Evolutionary conservation across 2,329 filamentous ascomycete species (phyloP).

Genomic region (Phyllosticta capitalensis): DNA sequence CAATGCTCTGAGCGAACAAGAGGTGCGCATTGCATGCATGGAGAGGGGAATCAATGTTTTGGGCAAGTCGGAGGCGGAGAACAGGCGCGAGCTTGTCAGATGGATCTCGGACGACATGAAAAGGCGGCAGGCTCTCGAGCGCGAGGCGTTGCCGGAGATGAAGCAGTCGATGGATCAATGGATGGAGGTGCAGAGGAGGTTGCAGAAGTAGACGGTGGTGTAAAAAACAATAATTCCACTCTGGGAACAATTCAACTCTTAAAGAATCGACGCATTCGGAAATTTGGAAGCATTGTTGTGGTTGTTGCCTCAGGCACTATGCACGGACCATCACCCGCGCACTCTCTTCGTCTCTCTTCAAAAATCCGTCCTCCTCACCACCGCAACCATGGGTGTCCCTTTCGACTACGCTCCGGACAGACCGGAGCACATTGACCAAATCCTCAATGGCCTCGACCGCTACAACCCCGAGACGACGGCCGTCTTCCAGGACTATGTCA

Average conservation of each 20-base stretch:
- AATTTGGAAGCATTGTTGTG: too few relatives aligned
- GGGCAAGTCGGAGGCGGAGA: constrained; percentile 26
- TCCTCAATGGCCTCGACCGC: constrained; percentile 93
- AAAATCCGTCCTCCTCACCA: background rate
- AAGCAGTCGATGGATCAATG: background rate
- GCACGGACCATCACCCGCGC: background rate
- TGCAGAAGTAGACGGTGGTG: background rate
- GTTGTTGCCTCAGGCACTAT: background rate
- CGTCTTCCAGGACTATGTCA: constrained; percentile 88
- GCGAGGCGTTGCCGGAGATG: background rate
- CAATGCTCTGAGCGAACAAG: constrained; percentile 47
- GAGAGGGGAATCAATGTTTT: constrained; percentile 57
- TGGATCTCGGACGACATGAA: background rate
- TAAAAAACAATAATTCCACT: background rate
- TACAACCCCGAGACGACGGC: constrained; percentile 97
- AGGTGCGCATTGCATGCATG: constrained; percentile 60
- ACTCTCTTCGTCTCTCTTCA: background rate
- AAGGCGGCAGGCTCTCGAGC: background rate
- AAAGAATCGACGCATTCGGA: background rate
- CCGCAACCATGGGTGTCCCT: constrained; percentile 37
- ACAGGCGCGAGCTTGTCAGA: constrained; percentile 27
- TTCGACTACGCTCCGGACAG: constrained; percentile 87
- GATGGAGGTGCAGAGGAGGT: background rate
- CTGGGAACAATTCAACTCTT: background rate
- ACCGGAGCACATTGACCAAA: constrained; percentile 82